Percentiles rank a stretch among this genome's conserved stretches.
These are phyloP conservation scores for Saccharomycopsis fermentans DNA, from an alignment of 805 yeast genomes.

Conservation along the genomic window DNA sequence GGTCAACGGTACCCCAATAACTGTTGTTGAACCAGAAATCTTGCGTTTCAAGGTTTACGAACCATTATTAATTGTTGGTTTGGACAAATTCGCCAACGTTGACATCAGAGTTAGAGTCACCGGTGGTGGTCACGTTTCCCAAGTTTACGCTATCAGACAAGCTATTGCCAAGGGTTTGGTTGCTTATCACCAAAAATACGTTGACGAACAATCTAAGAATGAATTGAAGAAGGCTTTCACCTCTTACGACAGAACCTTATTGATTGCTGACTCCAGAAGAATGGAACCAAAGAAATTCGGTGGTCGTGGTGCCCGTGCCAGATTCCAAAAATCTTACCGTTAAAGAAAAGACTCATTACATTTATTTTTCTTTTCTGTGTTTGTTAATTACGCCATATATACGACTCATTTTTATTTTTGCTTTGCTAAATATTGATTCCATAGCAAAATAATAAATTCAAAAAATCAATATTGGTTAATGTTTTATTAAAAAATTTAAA, in stretches of 20 bases:
- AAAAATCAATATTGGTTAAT: constrained; percentile 1
- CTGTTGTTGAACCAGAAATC: constrained; percentile 98
- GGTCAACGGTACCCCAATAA: constrained; percentile 99
- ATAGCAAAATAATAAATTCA: constrained; percentile 2
- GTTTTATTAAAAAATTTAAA: no score
- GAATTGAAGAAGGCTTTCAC: constrained; percentile 97
- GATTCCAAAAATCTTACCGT: constrained; percentile 99
- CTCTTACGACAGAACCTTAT: constrained; percentile 97
- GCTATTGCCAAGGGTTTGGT: constrained; percentile 99
- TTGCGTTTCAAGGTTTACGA: constrained; percentile 99
- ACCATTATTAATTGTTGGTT: constrained; percentile 96
- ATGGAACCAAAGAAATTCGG: constrained; percentile 99
- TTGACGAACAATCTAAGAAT: constrained; percentile 99
- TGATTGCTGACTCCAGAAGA: constrained; percentile 99
- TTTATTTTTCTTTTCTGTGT: neutral
- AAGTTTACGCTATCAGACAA: constrained; percentile 99
- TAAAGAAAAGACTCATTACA: constrained; percentile 30
- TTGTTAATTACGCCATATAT: constrained; percentile 2
- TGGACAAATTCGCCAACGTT: constrained; percentile 96
- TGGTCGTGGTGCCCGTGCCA: constrained; percentile 99
- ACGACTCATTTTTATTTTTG: constrained; percentile 3
- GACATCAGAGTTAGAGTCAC: constrained; percentile 98
- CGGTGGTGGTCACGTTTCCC: constrained; percentile 99
- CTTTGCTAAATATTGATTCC: neutral
- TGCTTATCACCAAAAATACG: constrained; percentile 99